phyloP scores from a whole-genome alignment of 2,329 filamentous ascomycete species.

The Colletotrichum liriopes region DNA sequence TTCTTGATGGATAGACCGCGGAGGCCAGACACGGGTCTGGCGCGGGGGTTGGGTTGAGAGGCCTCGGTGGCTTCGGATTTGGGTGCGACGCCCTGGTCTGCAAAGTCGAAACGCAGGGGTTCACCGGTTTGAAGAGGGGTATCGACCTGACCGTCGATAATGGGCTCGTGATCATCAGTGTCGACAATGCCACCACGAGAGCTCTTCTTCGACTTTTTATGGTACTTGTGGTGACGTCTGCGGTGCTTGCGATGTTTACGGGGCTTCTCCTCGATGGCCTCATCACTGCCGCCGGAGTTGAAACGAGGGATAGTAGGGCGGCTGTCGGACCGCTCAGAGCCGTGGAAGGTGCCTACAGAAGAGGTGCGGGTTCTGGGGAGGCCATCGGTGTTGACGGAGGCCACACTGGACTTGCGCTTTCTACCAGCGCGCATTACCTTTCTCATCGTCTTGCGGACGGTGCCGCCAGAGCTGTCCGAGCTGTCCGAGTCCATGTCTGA shows the following conservation, averaged over 20 bases:
- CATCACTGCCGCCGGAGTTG: conserved; percentile 58
- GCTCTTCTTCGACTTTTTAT: conserved; percentile 63
- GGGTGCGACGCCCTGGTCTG: conserved; percentile 53
- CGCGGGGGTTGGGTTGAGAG: conserved; percentile 45
- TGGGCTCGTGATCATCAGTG: conserved; percentile 48
- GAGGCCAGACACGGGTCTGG: conserved; percentile 67
- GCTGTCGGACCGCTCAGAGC: conserved; percentile 57
- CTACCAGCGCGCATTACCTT: conserved; percentile 80
- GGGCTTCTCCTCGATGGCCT: conserved; percentile 61
- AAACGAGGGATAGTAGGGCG: conserved; percentile 55
- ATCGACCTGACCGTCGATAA: conserved; percentile 52
- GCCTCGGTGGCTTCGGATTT: conserved; percentile 49
- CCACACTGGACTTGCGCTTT: conserved; percentile 83
- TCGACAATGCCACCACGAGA: conserved; percentile 54
- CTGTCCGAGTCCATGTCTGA: conserved; percentile 80
- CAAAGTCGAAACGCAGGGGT: conserved; percentile 73
- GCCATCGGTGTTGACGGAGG: conserved; percentile 73
- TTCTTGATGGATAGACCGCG: conserved; percentile 77
- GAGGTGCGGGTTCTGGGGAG: conserved; percentile 55
- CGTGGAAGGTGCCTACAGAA: conserved; percentile 60
- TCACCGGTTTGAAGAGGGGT: conserved; percentile 54
- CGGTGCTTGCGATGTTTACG: conserved; percentile 54
- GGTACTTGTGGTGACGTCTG: conserved; percentile 56
- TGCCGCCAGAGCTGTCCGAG: conserved; percentile 69
- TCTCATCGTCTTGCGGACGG: conserved; percentile 82